These are phyloP conservation scores for Trametes cinnabarina DNA, from an alignment of 768 basidiomycete genomes.

Conservation along the genomic window DNA sequence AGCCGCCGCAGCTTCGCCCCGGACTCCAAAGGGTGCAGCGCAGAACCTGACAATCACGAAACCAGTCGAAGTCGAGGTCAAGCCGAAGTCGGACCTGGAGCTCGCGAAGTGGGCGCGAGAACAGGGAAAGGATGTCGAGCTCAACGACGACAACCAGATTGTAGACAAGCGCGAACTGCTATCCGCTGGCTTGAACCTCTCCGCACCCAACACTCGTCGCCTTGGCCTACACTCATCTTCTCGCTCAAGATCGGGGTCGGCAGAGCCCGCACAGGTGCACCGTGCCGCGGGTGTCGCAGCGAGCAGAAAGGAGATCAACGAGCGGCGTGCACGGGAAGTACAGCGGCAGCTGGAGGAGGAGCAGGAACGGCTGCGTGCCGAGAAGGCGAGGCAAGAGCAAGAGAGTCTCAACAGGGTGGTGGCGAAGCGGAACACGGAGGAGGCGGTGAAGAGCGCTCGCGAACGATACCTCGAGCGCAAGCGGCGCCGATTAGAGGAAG, in stretches of 20 bases:
- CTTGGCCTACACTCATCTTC: slow-evolving; percentile 45
- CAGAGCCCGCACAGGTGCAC: slow-evolving; percentile 47
- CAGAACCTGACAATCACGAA: slow-evolving; percentile 76
- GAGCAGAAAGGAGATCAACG: slow-evolving; percentile 75
- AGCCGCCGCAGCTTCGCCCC: slow-evolving; percentile 45
- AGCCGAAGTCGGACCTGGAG: slow-evolving; percentile 67
- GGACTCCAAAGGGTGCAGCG: slow-evolving; percentile 52
- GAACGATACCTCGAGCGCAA: slow-evolving; percentile 80
- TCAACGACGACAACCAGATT: slow-evolving; percentile 97
- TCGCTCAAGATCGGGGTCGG: slow-evolving; percentile 24
- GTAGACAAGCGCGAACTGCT: slow-evolving; percentile 93
- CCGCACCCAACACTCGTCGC: slow-evolving; percentile 74
- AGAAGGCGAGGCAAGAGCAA: slow-evolving; percentile 58
- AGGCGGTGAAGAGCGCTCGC: slow-evolving; percentile 69
- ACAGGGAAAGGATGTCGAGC: slow-evolving; percentile 82
- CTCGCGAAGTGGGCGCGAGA: slow-evolving; percentile 66
- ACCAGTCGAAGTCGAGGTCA: slow-evolving; percentile 61
- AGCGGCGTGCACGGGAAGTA: slow-evolving; percentile 77
- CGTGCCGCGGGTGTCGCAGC: slow-evolving; percentile 86
- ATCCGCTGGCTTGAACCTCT: slow-evolving; percentile 88
- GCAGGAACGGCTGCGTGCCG: slow-evolving; percentile 52
- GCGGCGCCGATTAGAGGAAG: slow-evolving; percentile 63
- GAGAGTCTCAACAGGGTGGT: slow-evolving; percentile 66
- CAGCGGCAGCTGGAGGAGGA: slow-evolving; percentile 78
- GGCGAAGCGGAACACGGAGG: slow-evolving; percentile 71